phyloP scores from a whole-genome alignment of 2,329 filamentous ascomycete species.

The Raffaelea albimanens region DNA sequence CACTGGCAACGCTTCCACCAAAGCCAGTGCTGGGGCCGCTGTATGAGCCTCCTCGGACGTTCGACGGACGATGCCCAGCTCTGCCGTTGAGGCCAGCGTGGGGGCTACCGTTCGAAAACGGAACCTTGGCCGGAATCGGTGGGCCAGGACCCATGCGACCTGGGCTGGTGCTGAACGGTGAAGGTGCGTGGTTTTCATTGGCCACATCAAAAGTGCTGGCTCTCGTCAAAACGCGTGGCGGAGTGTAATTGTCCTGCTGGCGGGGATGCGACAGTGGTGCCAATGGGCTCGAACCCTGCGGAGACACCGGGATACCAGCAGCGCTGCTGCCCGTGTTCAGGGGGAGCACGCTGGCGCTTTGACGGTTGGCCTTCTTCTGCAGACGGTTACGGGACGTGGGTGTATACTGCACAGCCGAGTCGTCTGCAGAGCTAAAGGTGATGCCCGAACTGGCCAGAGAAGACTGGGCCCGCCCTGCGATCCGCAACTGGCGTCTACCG shows the following conservation, averaged over 20 bases:
- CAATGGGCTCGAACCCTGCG: constrained; percentile 34
- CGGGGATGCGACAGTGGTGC: constrained; percentile 43
- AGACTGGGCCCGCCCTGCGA: constrained; percentile 36
- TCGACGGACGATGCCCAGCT: constrained; percentile 9
- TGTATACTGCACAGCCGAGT: constrained; percentile 18
- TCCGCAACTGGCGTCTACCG: constrained; percentile 42
- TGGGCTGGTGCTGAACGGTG: constrained; percentile 19
- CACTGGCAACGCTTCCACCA: constrained; percentile 30
- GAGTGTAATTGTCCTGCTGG: constrained; percentile 34
- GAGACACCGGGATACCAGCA: constrained; percentile 6
- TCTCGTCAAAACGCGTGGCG: constrained; percentile 33
- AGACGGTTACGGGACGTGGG: constrained; percentile 45
- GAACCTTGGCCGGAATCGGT: constrained; percentile 62
- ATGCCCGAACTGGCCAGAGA: constrained; percentile 16
- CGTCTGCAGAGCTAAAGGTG: constrained; percentile 22
- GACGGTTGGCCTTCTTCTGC: constrained; percentile 51
- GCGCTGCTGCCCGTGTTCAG: constrained; percentile 16
- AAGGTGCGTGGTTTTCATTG: constrained; percentile 40
- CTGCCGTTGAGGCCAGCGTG: constrained; percentile 7
- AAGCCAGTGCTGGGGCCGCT: constrained; percentile 11
- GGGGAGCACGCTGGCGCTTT: constrained; percentile 26
- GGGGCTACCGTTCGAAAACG: constrained; percentile 27
- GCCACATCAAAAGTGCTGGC: constrained; percentile 43
- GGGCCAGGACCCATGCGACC: constrained; percentile 15
- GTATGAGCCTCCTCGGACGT: too few relatives aligned